phyloP scores from a whole-genome alignment of 495 filamentous ascomycete genomes.

The Aspergillus homomorphus region DNA sequence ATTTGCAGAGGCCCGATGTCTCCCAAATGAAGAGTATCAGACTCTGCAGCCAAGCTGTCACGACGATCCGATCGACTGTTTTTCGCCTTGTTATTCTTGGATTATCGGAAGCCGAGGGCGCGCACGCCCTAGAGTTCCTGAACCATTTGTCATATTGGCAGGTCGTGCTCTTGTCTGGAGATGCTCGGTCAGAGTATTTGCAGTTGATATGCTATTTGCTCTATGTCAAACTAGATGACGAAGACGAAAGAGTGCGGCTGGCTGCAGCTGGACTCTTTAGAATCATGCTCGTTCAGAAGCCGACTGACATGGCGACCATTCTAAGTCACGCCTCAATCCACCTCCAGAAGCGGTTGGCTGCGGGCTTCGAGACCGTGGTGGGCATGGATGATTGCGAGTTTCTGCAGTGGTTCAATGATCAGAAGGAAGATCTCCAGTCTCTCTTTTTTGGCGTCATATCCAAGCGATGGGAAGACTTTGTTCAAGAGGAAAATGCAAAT shows the following conservation, averaged over 20 bases:
- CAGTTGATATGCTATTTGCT: constrained; percentile 85
- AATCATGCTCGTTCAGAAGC: constrained; percentile 89
- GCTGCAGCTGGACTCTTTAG: constrained; percentile 83
- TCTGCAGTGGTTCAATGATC: constrained; percentile 80
- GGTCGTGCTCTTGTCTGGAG: constrained; percentile 76
- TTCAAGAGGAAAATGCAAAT: constrained; percentile 69
- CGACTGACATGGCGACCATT: constrained; percentile 70
- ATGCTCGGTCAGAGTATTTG: constrained; percentile 71
- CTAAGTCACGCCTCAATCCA: constrained; percentile 63
- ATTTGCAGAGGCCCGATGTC: constrained; percentile 83
- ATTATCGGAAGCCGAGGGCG: constrained; percentile 76
- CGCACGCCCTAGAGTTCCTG: constrained; percentile 64
- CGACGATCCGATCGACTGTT: constrained; percentile 69
- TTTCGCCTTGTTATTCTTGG: constrained; percentile 73
- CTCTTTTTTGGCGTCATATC: constrained; percentile 77
- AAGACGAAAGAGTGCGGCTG: constrained; percentile 60
- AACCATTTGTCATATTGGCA: constrained; percentile 93
- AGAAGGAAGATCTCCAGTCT: constrained; percentile 73
- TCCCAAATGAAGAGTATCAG: constrained; percentile 77
- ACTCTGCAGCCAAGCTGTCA: constrained; percentile 76
- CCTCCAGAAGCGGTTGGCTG: constrained; percentile 68
- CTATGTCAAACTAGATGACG: constrained; percentile 74
- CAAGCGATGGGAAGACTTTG: constrained; percentile 81
- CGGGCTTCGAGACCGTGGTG: constrained; percentile 77
- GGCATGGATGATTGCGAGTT: constrained; percentile 87